Percentiles rank a stretch among this genome's conserved stretches.
These are phyloP conservation scores for Auriscalpium vulgare DNA, from an alignment of 768 basidiomycete species.

Conservation along the genomic window DNA sequence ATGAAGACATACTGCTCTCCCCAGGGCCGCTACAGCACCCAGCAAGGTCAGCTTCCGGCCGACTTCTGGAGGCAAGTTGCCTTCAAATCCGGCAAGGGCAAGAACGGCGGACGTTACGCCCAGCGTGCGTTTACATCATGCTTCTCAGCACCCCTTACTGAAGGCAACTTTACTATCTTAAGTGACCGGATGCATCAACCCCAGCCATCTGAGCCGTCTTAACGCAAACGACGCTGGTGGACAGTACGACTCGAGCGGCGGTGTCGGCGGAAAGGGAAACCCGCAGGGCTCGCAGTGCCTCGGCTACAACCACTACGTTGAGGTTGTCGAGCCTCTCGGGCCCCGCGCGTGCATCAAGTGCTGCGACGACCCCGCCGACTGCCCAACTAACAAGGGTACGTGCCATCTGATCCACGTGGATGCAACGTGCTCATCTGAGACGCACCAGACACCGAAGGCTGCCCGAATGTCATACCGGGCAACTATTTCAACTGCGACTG, in stretches of 20 bases:
- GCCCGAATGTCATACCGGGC: constrained; percentile 43
- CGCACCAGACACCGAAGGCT: constrained; percentile 38
- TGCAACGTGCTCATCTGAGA: background rate
- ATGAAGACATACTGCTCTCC: constrained; percentile 48
- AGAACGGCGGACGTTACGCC: constrained; percentile 33
- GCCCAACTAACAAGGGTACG: constrained; percentile 41
- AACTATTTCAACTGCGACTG: constrained; percentile 47
- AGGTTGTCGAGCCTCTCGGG: constrained; percentile 45
- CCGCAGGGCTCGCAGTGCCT: constrained; percentile 43
- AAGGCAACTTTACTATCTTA: background rate
- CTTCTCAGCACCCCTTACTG: background rate
- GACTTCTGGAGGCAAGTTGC: constrained; percentile 46
- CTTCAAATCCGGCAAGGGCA: constrained; percentile 35
- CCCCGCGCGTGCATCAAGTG: constrained; percentile 50
- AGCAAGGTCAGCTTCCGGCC: constrained; percentile 37
- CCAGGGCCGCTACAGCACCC: constrained; percentile 28
- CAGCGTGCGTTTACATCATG: constrained; percentile 31
- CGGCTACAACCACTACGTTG: constrained; percentile 55
- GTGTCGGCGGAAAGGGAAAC: constrained; percentile 41
- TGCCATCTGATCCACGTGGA: background rate
- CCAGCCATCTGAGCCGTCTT: constrained; percentile 33
- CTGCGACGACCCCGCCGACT: constrained; percentile 46
- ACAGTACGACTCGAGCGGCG: constrained; percentile 54
- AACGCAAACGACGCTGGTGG: constrained; percentile 43
- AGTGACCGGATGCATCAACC: constrained; percentile 53